Evolutionary conservation across 192 early-diverging fungal genomes (phyloP).

Genomic region (Umbelopsis vinacea): DNA sequence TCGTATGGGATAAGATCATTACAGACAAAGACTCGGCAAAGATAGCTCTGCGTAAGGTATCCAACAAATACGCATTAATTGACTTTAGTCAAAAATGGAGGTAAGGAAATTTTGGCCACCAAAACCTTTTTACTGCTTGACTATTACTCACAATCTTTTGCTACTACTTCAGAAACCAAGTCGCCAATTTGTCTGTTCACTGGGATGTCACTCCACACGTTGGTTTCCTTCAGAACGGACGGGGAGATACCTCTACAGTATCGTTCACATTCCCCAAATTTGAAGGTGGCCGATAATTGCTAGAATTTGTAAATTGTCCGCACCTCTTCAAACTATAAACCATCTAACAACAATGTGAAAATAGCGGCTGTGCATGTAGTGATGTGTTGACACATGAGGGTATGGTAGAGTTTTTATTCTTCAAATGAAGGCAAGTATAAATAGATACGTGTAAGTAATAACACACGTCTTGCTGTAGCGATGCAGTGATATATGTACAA

Average conservation of each 20-base stretch:
- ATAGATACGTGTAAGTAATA: background rate
- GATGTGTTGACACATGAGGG: background rate
- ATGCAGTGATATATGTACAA: conserved; percentile 20
- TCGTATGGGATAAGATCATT: conserved; percentile 87
- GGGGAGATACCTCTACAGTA: conserved; percentile 27
- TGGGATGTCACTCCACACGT: conserved; percentile 85
- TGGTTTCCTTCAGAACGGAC: conserved; percentile 64
- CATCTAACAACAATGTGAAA: too few relatives aligned
- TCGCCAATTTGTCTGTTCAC: conserved; percentile 75
- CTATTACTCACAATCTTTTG: conserved; percentile 12
- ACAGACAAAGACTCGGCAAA: conserved; percentile 65
- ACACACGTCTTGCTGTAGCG: background rate
- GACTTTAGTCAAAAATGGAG: conserved; percentile 71
- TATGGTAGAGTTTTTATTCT: conserved; percentile 3
- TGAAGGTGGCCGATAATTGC: background rate
- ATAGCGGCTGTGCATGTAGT: background rate
- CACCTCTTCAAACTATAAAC: background rate
- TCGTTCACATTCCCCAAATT: conserved; percentile 41
- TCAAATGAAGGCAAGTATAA: background rate
- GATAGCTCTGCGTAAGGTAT: conserved; percentile 56
- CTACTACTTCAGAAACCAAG: conserved; percentile 41
- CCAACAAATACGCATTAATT: conserved; percentile 70
- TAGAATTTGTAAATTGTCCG: background rate
- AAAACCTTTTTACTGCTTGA: too few relatives aligned
- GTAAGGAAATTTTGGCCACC: conserved; percentile 42